Conservation (phyloP, 371 early-diverging fungal genomes). For the Lichtheimia corymbifera region DNA sequence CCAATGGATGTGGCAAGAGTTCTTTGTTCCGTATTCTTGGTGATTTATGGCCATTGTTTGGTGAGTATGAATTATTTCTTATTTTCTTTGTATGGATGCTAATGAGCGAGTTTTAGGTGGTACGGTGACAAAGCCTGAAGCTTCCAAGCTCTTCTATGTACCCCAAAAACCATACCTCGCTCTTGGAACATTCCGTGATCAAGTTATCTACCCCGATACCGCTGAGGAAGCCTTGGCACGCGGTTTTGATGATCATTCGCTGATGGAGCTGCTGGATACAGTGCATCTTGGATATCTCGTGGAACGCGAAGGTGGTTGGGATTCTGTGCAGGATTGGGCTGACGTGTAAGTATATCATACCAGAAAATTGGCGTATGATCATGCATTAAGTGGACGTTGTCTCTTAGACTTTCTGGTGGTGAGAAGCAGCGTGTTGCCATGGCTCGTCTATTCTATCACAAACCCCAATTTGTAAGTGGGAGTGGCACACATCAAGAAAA, state of each 20-base stretch:
- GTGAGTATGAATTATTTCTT: constrained; percentile 20
- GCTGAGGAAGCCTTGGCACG: constrained; percentile 51
- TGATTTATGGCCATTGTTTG: constrained; percentile 87
- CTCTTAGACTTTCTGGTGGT: constrained; percentile 67
- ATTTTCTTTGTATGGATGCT: neutral
- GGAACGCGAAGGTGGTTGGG: constrained; percentile 85
- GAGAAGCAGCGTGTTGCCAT: constrained; percentile 85
- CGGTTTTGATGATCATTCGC: constrained; percentile 61
- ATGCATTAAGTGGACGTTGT: neutral
- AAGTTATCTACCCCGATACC: constrained; percentile 82
- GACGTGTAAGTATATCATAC: constrained; percentile 52
- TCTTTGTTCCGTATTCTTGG: constrained; percentile 94
- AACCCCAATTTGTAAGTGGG: constrained; percentile 72
- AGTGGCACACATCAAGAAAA: neutral
- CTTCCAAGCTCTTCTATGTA: constrained; percentile 86
- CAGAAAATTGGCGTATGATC: neutral
- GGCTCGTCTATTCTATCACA: constrained; percentile 83
- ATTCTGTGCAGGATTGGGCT: constrained; percentile 81
- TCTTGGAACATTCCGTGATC: constrained; percentile 90
- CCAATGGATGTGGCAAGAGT: constrained; percentile 91
- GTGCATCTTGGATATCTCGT: constrained; percentile 75
- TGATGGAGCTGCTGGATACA: constrained; percentile 66
- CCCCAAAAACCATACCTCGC: constrained; percentile 95
- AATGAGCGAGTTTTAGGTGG: constrained; percentile 54
- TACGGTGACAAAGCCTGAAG: constrained; percentile 77